Evolutionary conservation across 2,329 filamentous ascomycete species (phyloP), one percentile per base, ranked within the genome.

Genomic region (Diatrype stigma): DNA sequence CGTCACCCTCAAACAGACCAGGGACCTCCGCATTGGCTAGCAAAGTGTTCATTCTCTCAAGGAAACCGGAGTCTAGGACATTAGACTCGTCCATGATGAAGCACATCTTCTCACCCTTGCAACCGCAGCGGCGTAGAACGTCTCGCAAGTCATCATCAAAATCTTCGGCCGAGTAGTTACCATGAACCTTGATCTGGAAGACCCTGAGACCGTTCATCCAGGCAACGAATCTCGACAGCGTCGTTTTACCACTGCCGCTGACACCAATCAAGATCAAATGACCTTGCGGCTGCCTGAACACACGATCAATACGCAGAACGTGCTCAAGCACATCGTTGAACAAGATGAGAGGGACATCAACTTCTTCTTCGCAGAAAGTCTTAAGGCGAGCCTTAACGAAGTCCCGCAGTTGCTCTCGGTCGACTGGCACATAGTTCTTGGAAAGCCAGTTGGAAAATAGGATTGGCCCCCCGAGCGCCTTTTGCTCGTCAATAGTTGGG

Each of bases 1-100:
- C 94, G 62, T 99, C 94, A n/a, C 94, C 94, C 71, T 99, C 95
- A 60, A 99, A 99, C 3, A 99, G 82, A 74, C 94, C 94, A 17
- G 94, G 94, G 11, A 99, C 94, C 73, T 99, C 95, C n/a, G 95
- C 94, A 67, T 99, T 99, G 63, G 94, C 95, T 54, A 99, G 85
- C 47, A 99, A 75, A 0, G 94, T 99, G 69, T 99, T 99, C 94
- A 99, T 99, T 63, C 95, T 87, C 71, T 99, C 94, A 50, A 99
- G 73, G 84, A 99, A 99, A 49, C 94, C 94, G 42, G 94, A 99
- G 70, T 99, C 94, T 26, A 99, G 81, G 34, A 99, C 94, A 63
- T 99, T 99, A 10, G 93, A 88, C 74, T 99, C 94, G 67, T 99
- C 94, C 92, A 99, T 97, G 75, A 99, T 96, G 77, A 99, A 99